Conservation (phyloP, 164 flowering plant genomes). For the Vitis cinerea region DNA sequence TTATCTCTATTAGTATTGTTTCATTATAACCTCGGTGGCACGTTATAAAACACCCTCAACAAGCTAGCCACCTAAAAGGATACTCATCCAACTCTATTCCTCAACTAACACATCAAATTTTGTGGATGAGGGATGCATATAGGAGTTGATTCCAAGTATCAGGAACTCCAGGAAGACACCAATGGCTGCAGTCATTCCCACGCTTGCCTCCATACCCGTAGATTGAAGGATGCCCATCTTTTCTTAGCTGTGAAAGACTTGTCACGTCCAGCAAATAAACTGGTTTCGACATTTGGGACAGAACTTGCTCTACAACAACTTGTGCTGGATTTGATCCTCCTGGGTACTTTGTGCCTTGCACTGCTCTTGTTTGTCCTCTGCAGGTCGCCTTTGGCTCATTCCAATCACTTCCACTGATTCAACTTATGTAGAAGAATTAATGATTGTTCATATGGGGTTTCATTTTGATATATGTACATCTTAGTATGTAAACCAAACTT, state of each 20-base stretch:
- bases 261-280: conserved; percentile 29
- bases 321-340: conserved; percentile 11
- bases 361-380: conserved; percentile 16
- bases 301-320: conserved; percentile 13
- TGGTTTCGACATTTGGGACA: conserved; percentile 10
- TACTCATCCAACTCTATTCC: too few relatives aligned
- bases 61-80: too few relatives aligned
- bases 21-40: too few relatives aligned
- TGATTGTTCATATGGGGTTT: too few relatives aligned
- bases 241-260: conserved; percentile 26
- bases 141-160: conserved; percentile 61
- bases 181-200: conserved; percentile 56
- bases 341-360: conserved; percentile 21
- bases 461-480: too few relatives aligned
- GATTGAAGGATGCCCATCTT: conserved; percentile 38
- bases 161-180: conserved; percentile 66
- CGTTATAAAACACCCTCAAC: too few relatives aligned
- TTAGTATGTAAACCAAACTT: not conserved
- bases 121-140: conserved; percentile 28
- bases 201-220: conserved; percentile 17
- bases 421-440: not conserved
- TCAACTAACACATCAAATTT: too few relatives aligned
- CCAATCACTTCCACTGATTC: conserved; percentile 21
- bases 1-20: too few relatives aligned
- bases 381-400: conserved; percentile 4